Evolutionary conservation across 1,139 yeast species (phyloP), one percentile per base, ranked within the genome.

Genomic region (Kluyveromyces sp.): DNA sequence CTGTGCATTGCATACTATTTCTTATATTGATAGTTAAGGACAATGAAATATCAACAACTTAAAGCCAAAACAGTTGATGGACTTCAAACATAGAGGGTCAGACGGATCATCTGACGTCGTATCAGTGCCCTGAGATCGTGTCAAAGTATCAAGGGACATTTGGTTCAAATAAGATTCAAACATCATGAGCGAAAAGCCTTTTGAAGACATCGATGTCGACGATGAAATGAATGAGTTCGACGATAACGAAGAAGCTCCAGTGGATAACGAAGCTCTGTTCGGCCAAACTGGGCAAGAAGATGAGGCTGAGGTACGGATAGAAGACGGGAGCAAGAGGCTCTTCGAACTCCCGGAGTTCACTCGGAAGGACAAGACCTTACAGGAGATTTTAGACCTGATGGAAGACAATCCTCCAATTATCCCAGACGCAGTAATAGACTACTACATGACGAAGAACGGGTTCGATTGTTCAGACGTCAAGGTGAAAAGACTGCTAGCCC

Each of bases 401-500:
- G 95, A 87, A 50, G 95, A 88, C 47, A 88, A 83, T 63, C 88
- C 96, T 2, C 98, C 98, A 1, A 84, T 94, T 34, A 92, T 94
- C 36, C 99, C 99, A 0, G 98, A 94, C 61, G 94, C 95, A 0
- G 97, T 94, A n/a, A 86, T 96, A 0, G 97, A 92, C 58, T 92
- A 87, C 63, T 92, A 92, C 58, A 68, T 94, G 41, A 81, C 89
- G 18, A 83, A 83, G 57, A 83, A 89, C 49, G 99, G 99, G 34
- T 82, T 94, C 56, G 86, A 83, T 48, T 78, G 94, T 22, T 75
- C 82, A 32, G 95, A 88, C 57, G 68, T 78, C 7, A 76, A 89
- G 48, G 83, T 92, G 49, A 88, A 89, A 59, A 73, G 97, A 45
- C 69, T 94, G 37, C 69, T 94, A 43, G 97, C 97, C 0, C 70